Evolutionary conservation across 108 stramenopile species (phyloP).

Genomic region (Cyclotella atomus): DNA sequence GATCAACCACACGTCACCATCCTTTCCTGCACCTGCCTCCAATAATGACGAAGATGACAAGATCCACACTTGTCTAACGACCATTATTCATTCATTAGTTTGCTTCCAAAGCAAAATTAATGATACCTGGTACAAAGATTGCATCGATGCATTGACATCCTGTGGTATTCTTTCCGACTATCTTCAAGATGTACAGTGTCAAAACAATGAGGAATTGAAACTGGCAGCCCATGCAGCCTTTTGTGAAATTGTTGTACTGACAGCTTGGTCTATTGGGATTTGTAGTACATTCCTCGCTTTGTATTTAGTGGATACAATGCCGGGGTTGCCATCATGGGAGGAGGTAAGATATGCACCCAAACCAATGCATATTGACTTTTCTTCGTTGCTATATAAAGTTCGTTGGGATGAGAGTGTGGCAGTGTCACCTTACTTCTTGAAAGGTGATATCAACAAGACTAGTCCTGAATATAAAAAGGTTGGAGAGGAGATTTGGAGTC

Average conservation of each 20-base stretch:
- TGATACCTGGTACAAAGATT: slow-evolving; percentile 18
- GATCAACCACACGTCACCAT: not conserved
- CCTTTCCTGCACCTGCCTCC: not conserved
- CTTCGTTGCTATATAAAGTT: slow-evolving; percentile 1
- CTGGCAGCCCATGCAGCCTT: slow-evolving; percentile 16
- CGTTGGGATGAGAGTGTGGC: slow-evolving; percentile 13
- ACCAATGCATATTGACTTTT: slow-evolving; percentile 4
- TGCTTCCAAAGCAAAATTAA: slow-evolving; percentile 13
- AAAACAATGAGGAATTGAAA: not conserved
- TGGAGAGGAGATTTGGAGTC: slow-evolving; percentile 7
- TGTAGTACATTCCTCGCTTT: slow-evolving; percentile 17
- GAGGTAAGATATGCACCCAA: slow-evolving; percentile 9
- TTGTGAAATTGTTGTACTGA: slow-evolving; percentile 13
- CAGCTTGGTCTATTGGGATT: slow-evolving; percentile 12
- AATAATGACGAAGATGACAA: not conserved
- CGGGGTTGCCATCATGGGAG: slow-evolving; percentile 14
- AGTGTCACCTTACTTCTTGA: slow-evolving; percentile 8
- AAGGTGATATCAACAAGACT: not conserved
- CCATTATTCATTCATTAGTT: slow-evolving; percentile 20
- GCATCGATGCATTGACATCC: not conserved
- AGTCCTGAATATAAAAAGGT: slow-evolving; percentile 15
- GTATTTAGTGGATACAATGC: not conserved
- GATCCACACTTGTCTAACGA: too few species aligned
- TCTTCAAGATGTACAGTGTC: not conserved
- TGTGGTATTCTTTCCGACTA: slow-evolving; percentile 12